Evolutionary conservation across 495 filamentous ascomycete genomes (phyloP).

Genomic region (Hypomontagnella submonticulosa): DNA sequence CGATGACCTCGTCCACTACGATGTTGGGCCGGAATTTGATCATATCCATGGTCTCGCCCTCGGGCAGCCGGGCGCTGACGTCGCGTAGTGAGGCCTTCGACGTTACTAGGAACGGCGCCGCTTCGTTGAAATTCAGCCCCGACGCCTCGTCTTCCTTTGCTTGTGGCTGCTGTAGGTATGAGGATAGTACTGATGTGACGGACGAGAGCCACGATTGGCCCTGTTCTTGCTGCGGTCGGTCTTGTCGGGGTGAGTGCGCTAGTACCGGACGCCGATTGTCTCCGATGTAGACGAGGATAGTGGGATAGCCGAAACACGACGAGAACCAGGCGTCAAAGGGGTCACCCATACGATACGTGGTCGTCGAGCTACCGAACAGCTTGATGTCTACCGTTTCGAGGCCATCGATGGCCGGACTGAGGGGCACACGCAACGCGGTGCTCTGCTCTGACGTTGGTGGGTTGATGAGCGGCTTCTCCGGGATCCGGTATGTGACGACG

Average conservation of each 20-base stretch:
- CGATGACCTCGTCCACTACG: constrained; percentile 68
- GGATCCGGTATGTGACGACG: constrained; percentile 66
- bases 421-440: constrained; percentile 63
- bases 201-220: constrained; percentile 58
- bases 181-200: constrained; percentile 53
- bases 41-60: constrained; percentile 68
- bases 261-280: constrained; percentile 70
- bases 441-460: constrained; percentile 30
- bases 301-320: constrained; percentile 71
- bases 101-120: constrained; percentile 78
- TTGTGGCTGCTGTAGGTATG: constrained; percentile 24
- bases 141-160: constrained; percentile 13
- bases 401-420: constrained; percentile 63
- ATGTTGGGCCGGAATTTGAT: constrained; percentile 90
- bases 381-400: constrained; percentile 64
- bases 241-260: constrained; percentile 55
- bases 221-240: constrained; percentile 5
- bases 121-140: constrained; percentile 80
- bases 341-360: constrained; percentile 73
- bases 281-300: constrained; percentile 77
- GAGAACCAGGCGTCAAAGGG: constrained; percentile 80
- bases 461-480: constrained; percentile 40
- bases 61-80: constrained; percentile 69
- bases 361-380: constrained; percentile 72
- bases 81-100: constrained; percentile 75